Percentiles rank a stretch among this genome's conserved stretches.
Evolutionary conservation across 2,329 filamentous ascomycete species (phyloP).

Genomic region (Pseudogymnoascus sp.): DNA sequence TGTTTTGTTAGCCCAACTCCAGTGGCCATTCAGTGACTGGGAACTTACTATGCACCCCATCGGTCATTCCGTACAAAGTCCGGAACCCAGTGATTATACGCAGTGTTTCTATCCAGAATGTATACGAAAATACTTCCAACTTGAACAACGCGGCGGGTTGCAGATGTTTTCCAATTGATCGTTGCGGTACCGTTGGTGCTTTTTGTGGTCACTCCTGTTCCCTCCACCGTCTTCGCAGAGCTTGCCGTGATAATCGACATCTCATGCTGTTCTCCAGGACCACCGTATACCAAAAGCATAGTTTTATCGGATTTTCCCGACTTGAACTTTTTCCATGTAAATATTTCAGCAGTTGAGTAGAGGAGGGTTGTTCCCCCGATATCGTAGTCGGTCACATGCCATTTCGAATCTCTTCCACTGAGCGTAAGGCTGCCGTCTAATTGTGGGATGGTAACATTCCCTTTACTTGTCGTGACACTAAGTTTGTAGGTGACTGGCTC

Average conservation of each 20-base stretch:
- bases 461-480: conserved; percentile 51
- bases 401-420: conserved; percentile 57
- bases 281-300: conserved; percentile 57
- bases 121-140: conserved; percentile 32
- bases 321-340: conserved; percentile 58
- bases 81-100: conserved; percentile 63
- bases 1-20: conserved; percentile 9
- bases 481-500: conserved; percentile 55
- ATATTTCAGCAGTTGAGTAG: conserved; percentile 64
- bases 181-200: conserved; percentile 38
- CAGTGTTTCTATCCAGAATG: conserved; percentile 50
- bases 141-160: conserved; percentile 44
- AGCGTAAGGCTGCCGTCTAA: conserved; percentile 49
- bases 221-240: conserved; percentile 28
- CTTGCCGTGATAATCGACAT: conserved; percentile 39
- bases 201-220: conserved; percentile 25
- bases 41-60: conserved; percentile 28
- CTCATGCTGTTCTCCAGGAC: conserved; percentile 55
- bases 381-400: conserved; percentile 60
- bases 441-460: conserved; percentile 51
- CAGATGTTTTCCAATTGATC: conserved; percentile 48
- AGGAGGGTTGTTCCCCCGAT: conserved; percentile 52
- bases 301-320: conserved; percentile 38
- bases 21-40: not conserved
- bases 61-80: conserved; percentile 39